phyloP scores from a whole-genome alignment of 2,329 filamentous ascomycete species.

The Beauveria medogensis region DNA sequence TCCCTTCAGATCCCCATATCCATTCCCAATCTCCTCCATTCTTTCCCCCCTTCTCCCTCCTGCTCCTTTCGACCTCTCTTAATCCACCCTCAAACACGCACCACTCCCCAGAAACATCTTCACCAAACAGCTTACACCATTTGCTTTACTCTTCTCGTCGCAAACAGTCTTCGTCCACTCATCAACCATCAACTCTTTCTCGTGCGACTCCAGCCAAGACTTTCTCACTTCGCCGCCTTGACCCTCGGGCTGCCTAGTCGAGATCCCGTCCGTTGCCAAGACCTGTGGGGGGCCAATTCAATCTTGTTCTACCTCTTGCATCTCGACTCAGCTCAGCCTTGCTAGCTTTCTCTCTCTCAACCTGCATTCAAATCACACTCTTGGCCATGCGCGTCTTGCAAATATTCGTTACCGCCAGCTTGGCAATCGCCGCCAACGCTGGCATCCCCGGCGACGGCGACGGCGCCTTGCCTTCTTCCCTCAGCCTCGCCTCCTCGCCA shows the following conservation, averaged over 20 bases:
- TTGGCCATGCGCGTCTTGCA: slow-evolving; percentile 16
- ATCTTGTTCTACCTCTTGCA: background rate
- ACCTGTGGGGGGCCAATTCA: background rate
- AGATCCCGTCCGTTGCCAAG: slow-evolving; percentile 2
- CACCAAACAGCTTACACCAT: background rate
- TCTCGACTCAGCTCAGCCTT: background rate
- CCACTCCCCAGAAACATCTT: background rate
- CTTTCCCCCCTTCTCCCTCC: background rate
- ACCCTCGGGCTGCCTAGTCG: background rate
- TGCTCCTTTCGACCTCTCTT: background rate
- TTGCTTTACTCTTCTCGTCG: background rate
- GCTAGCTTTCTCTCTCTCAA: background rate
- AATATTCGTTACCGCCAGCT: slow-evolving; percentile 12
- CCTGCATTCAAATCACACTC: background rate
- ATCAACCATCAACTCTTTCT: background rate
- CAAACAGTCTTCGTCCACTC: background rate
- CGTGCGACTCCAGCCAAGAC: background rate
- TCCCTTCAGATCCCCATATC: background rate
- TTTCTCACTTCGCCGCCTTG: background rate
- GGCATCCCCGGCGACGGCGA: background rate
- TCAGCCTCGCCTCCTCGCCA: background rate
- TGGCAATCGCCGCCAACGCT: slow-evolving; percentile 12
- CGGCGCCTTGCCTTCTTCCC: background rate
- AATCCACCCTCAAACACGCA: background rate
- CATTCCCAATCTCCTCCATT: background rate